Evolutionary conservation across 192 early-diverging fungal genomes (phyloP).

Genomic region (Backusella sp.): DNA sequence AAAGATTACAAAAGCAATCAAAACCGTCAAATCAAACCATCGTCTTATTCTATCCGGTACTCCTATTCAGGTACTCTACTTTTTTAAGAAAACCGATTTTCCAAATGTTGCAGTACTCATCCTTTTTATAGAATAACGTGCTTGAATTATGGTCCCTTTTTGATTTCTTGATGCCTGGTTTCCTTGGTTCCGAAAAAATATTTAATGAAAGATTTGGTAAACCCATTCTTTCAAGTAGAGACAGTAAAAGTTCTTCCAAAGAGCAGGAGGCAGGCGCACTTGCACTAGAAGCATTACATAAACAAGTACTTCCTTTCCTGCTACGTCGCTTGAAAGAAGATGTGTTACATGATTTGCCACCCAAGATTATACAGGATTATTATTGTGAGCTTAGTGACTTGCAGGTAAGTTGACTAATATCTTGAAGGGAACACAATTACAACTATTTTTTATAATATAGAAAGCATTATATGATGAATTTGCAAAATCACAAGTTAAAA

Average conservation of each 20-base stretch:
- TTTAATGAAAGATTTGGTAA: constrained; percentile 95
- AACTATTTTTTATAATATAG: constrained; percentile 11
- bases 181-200: constrained; percentile 89
- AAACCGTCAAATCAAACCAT: constrained; percentile 82
- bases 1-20: constrained; percentile 92
- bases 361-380: constrained; percentile 99
- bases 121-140: constrained; percentile 78
- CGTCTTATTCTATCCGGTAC: constrained; percentile 96
- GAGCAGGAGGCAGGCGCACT: constrained; percentile 72
- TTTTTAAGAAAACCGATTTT: background rate
- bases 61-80: constrained; percentile 67
- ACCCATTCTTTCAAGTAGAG: constrained; percentile 87
- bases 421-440: background rate
- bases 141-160: constrained; percentile 97
- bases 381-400: constrained; percentile 94
- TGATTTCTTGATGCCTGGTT: constrained; percentile 99
- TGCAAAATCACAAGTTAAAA: constrained; percentile 65
- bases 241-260: constrained; percentile 77
- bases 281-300: constrained; percentile 92
- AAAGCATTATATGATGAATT: constrained; percentile 93
- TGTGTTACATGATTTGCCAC: constrained; percentile 93
- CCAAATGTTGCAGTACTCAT: background rate
- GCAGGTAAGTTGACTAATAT: constrained; percentile 48
- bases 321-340: constrained; percentile 97
- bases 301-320: constrained; percentile 95